Evolutionary conservation across 352 stramenopile species (phyloP).

Genomic region (Globisporangium apiculatum): DNA sequence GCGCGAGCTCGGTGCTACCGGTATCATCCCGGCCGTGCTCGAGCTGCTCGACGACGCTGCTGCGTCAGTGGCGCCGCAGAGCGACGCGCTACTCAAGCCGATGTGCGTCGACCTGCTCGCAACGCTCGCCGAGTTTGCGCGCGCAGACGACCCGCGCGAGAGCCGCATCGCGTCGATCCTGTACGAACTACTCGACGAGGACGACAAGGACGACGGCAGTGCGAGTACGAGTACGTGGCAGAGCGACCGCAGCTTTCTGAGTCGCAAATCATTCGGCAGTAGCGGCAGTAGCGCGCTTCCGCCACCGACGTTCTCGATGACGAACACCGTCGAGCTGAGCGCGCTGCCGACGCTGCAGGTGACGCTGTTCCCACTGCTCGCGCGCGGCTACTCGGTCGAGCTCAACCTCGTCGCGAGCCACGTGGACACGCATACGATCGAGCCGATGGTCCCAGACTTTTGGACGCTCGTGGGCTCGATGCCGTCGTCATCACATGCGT

Average conservation of each 20-base stretch:
- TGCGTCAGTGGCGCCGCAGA: not conserved
- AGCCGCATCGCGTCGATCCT: slow-evolving; percentile 47
- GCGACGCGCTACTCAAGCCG: slow-evolving; percentile 29
- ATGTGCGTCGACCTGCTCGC: slow-evolving; percentile 71
- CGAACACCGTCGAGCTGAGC: slow-evolving; percentile 16
- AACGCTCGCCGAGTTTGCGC: slow-evolving; percentile 50
- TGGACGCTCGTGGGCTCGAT: slow-evolving; percentile 6
- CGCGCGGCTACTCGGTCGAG: slow-evolving; percentile 39
- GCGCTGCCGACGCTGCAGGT: slow-evolving; percentile 22
- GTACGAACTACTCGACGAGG: slow-evolving; percentile 49
- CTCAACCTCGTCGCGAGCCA: slow-evolving; percentile 41
- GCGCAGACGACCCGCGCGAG: slow-evolving; percentile 41
- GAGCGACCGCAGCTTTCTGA: slow-evolving; percentile 49
- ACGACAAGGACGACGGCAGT: slow-evolving; percentile 16
- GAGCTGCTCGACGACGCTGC: slow-evolving; percentile 34
- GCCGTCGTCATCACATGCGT: no score
- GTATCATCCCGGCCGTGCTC: slow-evolving; percentile 49
- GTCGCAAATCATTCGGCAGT: slow-evolving; percentile 6
- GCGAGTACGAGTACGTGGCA: slow-evolving; percentile 28
- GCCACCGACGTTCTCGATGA: slow-evolving; percentile 22
- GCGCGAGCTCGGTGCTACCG: slow-evolving; percentile 36
- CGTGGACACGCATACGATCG: slow-evolving; percentile 52
- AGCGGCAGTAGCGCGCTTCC: slow-evolving; percentile 13
- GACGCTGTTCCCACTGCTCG: slow-evolving; percentile 28
- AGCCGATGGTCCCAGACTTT: slow-evolving; percentile 36